Base-by-base conservation (phyloP, 73 alveolate species). In the Loxodes magnus region DNA sequence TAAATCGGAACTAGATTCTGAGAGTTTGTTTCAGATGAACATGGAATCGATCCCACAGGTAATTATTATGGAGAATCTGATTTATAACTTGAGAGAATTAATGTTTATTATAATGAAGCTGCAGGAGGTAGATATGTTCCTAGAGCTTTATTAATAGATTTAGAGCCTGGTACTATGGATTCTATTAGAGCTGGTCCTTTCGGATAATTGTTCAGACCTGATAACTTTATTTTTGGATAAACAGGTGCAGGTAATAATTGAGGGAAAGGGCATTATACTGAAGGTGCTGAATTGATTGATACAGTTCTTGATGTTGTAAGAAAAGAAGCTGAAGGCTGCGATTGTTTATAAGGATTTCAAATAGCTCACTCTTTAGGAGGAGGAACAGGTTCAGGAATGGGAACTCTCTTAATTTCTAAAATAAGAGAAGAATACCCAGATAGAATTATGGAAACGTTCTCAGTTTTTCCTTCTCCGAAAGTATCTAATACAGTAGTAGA, bases 1-100 rank as follows among this genome's bases (percentile, higher is more conserved):
- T 96, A 92, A 75, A 89, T 94, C 68, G 99, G 99, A 50, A 95
- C 98, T 64, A 92, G 88, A 82, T 94, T 92, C 94, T 92, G 98
- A 97, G 99, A 92, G 69, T 96, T 88, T 77, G 89, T 94, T 75
- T 90, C 99, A 29, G 96, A 94, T 60, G 99, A 94, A 82, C 99
- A 94, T 62, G 99, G 99, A 36, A 92, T 94, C 57, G 99, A 94
- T 76, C 98, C 99, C 31, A 51, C 65, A 43, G 98, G 98, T 34
- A 87, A 94, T 60, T 91, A 87, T 70, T 96, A 91, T 79, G 98
- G 98, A 20, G 97, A 91, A 74, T 91, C 98, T 27, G 98, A 91
- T 51, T 84, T 91, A 42, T 79, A 84, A 67, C 72, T 84, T 34
- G 93, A 84, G 62, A 84, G 96, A 84, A 79, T 79, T 75, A 91